Evolutionary conservation across 176 grass and related monocot species (phyloP).

Genomic region (Triticum urartu): DNA sequence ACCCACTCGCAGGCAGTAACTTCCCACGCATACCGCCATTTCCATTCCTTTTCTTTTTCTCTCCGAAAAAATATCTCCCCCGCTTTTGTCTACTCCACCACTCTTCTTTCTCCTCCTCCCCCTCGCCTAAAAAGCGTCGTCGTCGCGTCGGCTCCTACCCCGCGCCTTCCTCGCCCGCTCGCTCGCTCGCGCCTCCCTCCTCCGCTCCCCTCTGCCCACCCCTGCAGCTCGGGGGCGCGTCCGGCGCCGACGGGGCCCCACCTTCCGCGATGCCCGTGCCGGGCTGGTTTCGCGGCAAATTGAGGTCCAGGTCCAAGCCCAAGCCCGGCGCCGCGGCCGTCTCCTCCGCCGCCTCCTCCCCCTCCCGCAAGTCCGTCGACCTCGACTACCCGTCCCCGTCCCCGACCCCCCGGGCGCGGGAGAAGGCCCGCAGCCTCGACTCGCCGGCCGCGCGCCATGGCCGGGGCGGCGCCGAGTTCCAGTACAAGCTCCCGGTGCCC

Average conservation of each 20-base stretch:
- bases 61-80: slow-evolving; percentile 11
- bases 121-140: slow-evolving; percentile 41
- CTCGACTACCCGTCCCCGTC: slow-evolving; percentile 35
- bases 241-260: background rate
- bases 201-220: background rate
- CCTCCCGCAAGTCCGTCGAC: slow-evolving; percentile 39
- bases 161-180: slow-evolving; percentile 38
- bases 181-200: background rate
- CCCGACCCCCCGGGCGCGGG: slow-evolving; percentile 21
- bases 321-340: slow-evolving; percentile 21
- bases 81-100: background rate
- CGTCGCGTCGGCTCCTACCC: slow-evolving; percentile 33
- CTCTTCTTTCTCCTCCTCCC: background rate
- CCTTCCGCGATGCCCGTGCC: slow-evolving; percentile 42
- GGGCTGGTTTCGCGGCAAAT: slow-evolving; percentile 34
- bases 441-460: slow-evolving; percentile 14
- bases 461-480: background rate
- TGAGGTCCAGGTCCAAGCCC: slow-evolving; percentile 51
- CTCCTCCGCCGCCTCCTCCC: slow-evolving; percentile 41
- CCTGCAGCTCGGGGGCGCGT: background rate
- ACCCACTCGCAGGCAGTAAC: slow-evolving; percentile 33
- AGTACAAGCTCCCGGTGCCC: slow-evolving; percentile 56
- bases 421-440: slow-evolving; percentile 42
- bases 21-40: background rate
- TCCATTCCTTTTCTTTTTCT: slow-evolving; percentile 12